Evolutionary conservation across 306 rosid species (phyloP), one percentile per base, ranked within the genome.

Genomic region (Gleditsia sinensis): DNA sequence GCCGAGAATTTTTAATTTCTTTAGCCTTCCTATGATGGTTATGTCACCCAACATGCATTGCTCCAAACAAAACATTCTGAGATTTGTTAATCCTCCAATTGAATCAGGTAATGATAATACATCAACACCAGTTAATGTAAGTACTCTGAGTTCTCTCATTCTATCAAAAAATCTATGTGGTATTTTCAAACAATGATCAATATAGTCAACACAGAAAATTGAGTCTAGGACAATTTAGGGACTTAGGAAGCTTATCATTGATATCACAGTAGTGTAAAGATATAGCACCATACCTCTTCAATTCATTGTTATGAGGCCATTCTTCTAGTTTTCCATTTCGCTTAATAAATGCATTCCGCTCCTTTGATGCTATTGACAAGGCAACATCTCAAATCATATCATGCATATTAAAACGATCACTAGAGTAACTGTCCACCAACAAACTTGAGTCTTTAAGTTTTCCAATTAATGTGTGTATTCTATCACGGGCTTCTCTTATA

Each of bases 1-100:
- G 83, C 81, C 76, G 7, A 86, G 83, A 66, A 86, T 76, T 79
- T 79, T 56, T 14, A 85, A 68, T 25, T 57, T 82, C 30, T 37
- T 65, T 13, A 86, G 11, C 42, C 60, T 13, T 2, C 80, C 85
- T 7, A 86, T 57, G 0, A 80, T 5, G 5, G 72, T 7, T 36
- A 77, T 2, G 37, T 75, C 67, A 46, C 54, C 82, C 6, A 86
- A 55, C 0, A 0, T 27, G 28, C 80, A 83, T 0, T 0, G 0
- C 60, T 67, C 79, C 28, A 86, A 30, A 34, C 85, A 78, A 71
- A 86, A 55, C 9, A 39, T 34, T 36, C 63, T 24, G n/a, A 75
- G 70, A 16, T 48, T 49, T 23, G 9, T 24, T 24, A 62, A 7
- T 63, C 49, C 6, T 46, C 28, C 7, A n/a, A 75, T 48, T 16